phyloP scores from a whole-genome alignment of 2,329 filamentous ascomycete genomes.

The Pseudogymnoascus sp. region DNA sequence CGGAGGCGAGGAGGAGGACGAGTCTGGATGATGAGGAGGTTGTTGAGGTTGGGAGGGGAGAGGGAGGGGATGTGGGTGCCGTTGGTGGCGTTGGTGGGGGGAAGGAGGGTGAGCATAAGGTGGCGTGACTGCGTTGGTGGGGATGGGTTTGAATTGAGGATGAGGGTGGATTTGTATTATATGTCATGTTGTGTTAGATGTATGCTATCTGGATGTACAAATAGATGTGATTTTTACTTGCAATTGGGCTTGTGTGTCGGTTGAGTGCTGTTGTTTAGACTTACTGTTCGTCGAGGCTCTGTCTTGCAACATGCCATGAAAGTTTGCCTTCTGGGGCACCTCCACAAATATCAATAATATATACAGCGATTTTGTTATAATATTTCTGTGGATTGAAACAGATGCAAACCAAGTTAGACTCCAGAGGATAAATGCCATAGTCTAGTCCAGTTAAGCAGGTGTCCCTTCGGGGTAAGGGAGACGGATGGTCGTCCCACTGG shows the following conservation, averaged over 20 bases:
- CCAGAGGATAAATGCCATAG: background rate
- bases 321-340: background rate
- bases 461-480: background rate
- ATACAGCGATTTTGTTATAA: background rate
- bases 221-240: conserved; percentile 2
- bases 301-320: background rate
- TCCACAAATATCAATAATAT: background rate
- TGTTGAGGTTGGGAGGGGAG: conserved; percentile 16
- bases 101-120: background rate
- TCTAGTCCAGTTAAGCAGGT: background rate
- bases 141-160: background rate
- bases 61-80: background rate
- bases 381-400: background rate
- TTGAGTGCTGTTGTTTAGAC: background rate
- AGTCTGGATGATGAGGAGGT: conserved; percentile 29
- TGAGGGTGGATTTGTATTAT: background rate
- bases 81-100: background rate
- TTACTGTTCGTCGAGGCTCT: background rate
- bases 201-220: conserved; percentile 4
- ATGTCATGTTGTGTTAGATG: conserved; percentile 5
- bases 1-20: conserved; percentile 27
- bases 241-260: background rate
- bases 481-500: background rate
- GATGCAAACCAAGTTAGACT: background rate
- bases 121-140: conserved; percentile 7